Base-by-base conservation (phyloP, 2,329 filamentous ascomycete genomes). In the Fusarium phyllophilum region DNA sequence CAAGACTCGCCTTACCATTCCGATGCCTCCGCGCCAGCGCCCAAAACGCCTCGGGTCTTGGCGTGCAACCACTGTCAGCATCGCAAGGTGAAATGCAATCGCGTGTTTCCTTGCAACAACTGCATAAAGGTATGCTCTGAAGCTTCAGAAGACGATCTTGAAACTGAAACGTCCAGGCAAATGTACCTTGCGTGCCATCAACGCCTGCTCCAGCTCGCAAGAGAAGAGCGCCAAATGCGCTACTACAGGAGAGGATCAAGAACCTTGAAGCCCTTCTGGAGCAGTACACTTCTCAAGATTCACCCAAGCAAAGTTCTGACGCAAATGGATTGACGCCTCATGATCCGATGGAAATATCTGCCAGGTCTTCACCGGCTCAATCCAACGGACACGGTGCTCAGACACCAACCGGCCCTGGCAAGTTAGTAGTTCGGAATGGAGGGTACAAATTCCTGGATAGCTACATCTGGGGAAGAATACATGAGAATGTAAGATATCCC, bases 31-130 rank as follows among this genome's bases (percentile, higher is more conserved):
- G 31, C 36, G 5, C 64, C 52, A 7, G 44, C 45, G 6, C 64
- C 46, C 3, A 68, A 68, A 20, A 51, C 38, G 2, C 56, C 48
- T 31, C 56, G 66, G 12, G 38, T 68, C n/a, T 48, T 68, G 24
- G 64, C 66, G 9, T 68, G 66, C 11, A 68, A 54, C 36, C 66
- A 68, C 31, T 68, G 66, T 18, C 66, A 68, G 26, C 65, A 68
- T 31, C 66, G 66, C 20, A 68, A 68, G 6, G 67, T 68, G 14
- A 68, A 64, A 51, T 68, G 66, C 49, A 68, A 69, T 24, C 66
- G 66, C 10, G 33, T 69, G 5, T 68, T 68, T 45, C 66, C 66
- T 4, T 68, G 66, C 18, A 49, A 22, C 4, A 63, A 68, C 14
- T 68, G 66, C 33, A 24, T 38, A 10, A 68, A 68, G 29, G 66